Evolutionary conservation across 2,329 filamentous ascomycete species (phyloP).

Genomic region (Nothomitra cinnamomea): DNA sequence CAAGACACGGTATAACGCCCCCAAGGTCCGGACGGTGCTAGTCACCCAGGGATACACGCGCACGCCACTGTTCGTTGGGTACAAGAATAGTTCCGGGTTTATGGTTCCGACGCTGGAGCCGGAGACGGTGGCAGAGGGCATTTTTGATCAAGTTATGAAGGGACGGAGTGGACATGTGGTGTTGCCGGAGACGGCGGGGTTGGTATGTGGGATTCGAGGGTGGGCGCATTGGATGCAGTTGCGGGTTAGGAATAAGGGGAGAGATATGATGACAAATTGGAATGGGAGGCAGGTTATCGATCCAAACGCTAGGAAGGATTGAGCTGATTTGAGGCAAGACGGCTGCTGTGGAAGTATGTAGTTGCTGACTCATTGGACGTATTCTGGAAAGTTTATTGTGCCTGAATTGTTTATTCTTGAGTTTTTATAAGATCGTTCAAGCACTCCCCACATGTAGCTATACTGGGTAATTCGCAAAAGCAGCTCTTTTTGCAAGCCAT

Average conservation of each 20-base stretch:
- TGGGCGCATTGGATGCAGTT: constrained; percentile 15
- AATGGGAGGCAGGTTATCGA: constrained; percentile 12
- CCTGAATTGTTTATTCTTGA: too few relatives aligned
- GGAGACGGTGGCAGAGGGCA: constrained; percentile 45
- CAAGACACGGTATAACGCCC: constrained; percentile 40
- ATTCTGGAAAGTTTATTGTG: too few relatives aligned
- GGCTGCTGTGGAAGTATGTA: background rate
- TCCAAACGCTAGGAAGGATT: constrained; percentile 4
- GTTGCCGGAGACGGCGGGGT: constrained; percentile 29
- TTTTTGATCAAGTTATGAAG: constrained; percentile 41
- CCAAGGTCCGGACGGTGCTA: constrained; percentile 46
- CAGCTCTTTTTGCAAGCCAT: too few relatives aligned
- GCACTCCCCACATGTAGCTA: too few relatives aligned
- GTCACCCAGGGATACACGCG: constrained; percentile 47
- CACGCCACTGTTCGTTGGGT: constrained; percentile 42
- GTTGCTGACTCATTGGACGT: too few relatives aligned
- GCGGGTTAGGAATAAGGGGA: constrained; percentile 5
- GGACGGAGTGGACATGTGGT: constrained; percentile 41
- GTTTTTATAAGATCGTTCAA: too few relatives aligned
- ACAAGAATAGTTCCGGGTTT: constrained; percentile 33
- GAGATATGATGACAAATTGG: constrained; percentile 11
- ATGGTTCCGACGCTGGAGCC: constrained; percentile 37
- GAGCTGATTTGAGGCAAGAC: too few relatives aligned
- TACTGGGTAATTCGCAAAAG: too few relatives aligned
- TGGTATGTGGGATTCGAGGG: constrained; percentile 25